Base-by-base conservation (phyloP, 225 moss, liverwort and hornwort species). In the Ulota crispa region DNA sequence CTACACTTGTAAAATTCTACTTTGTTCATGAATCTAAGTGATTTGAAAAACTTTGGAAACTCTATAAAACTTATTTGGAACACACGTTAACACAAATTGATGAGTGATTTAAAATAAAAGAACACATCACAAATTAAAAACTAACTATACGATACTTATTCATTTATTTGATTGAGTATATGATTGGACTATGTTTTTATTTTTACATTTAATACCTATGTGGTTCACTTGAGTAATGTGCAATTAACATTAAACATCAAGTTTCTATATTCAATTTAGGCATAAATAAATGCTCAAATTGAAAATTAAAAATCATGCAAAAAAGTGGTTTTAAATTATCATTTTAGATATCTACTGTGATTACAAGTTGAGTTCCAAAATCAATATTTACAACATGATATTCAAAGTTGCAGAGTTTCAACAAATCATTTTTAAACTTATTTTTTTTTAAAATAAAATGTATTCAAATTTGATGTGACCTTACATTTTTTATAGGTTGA, bases 61-160 rank as follows among this genome's bases (percentile, higher is more conserved):
- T 24, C 0, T 18, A 3, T 54, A n/a, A 45, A 14, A 13, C 12
- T 45, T 3, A 39, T 55, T 50, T 34, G 3, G 24, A 56, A 12
- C 0, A 1, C 2, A 15, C 9, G 6, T 3, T 7, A 3, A 7
- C 53, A 30, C 8, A 0, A 26, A 0, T 50, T 52, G 3, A 63
- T 3, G 12, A 11, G 5, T 50, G 2, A 20, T 24, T 31, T 72
- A 2, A 7, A 43, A 68, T 5, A 65, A 77, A 64, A 6, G 13
- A 45, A 45, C 45, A 19, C 3, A 70, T 62, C 12, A 63, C 26
- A 60, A 9, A 5, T 4, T 14, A 20, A 56, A 66, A 30, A 0
- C n/a, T 4, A 57, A 23, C 32, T 19, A 59, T 24, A 45, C 12
- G 10, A 4, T 26, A 57, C 0, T 57, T 26, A 60, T 2, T 47